These are phyloP conservation scores for Chamaecyparis obtusa DNA, from an alignment of 75 land plant species.

Conservation along the genomic window DNA sequence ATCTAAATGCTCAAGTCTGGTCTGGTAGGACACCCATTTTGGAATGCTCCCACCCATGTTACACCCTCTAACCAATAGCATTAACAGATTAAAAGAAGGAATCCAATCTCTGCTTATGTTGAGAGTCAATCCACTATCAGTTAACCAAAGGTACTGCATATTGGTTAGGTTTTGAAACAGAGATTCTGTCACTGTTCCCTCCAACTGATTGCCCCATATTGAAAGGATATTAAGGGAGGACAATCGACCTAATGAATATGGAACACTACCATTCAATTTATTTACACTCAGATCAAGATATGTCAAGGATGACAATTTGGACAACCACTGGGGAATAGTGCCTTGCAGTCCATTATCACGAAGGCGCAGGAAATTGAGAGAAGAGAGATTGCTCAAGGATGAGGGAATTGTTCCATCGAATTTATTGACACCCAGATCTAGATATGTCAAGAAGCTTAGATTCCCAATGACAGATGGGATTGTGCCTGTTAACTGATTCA, in stretches of 20 bases:
- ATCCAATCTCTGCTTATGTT: not conserved
- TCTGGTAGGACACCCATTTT: not conserved
- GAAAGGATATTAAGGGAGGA: slow-evolving; percentile 15
- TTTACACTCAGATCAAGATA: slow-evolving; percentile 24
- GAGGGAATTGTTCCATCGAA: slow-evolving; percentile 19
- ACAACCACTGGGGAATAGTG: slow-evolving; percentile 6
- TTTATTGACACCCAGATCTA: not conserved
- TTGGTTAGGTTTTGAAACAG: not conserved
- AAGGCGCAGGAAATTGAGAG: slow-evolving; percentile 18
- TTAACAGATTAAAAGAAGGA: not conserved
- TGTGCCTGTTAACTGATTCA: not conserved
- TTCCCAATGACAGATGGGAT: not conserved
- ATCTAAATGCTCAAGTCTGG: not conserved
- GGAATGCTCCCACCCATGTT: not conserved
- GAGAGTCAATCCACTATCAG: not conserved
- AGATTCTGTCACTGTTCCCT: not conserved
- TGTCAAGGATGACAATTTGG: not conserved
- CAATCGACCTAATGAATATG: slow-evolving; percentile 19
- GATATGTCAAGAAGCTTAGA: not conserved
- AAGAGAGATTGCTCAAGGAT: slow-evolving; percentile 15
- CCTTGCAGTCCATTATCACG: slow-evolving; percentile 25
- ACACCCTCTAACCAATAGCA: not conserved
- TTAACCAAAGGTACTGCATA: not conserved
- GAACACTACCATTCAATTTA: slow-evolving; percentile 25
- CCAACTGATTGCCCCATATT: not conserved